phyloP scores from a whole-genome alignment of 192 early-diverging fungal species.

The Backusella tuberculispora region DNA sequence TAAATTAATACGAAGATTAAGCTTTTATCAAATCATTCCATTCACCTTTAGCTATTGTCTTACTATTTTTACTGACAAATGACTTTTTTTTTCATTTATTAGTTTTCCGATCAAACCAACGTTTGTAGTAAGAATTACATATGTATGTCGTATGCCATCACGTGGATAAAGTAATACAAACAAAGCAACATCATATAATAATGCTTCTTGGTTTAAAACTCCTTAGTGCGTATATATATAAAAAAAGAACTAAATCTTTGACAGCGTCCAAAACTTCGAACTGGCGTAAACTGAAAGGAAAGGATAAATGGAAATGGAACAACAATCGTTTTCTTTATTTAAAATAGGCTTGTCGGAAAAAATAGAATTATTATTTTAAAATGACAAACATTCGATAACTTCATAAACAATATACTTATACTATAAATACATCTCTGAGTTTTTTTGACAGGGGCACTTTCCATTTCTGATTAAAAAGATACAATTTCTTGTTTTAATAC shows the following conservation, averaged over 20 bases:
- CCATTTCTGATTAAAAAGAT: neutral
- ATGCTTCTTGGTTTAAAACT: neutral
- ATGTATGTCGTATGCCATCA: neutral
- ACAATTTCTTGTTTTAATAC: neutral
- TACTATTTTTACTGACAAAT: constrained; percentile 4
- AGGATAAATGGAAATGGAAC: neutral
- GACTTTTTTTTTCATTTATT: neutral
- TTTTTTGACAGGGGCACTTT: neutral
- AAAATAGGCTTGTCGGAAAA: neutral
- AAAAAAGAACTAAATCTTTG: neutral
- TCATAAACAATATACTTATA: neutral
- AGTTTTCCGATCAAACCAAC: neutral
- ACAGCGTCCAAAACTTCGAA: neutral
- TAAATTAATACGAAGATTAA: neutral
- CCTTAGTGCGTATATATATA: neutral
- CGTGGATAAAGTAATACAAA: neutral
- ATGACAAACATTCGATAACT: neutral
- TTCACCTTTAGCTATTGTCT: neutral
- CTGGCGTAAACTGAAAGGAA: neutral
- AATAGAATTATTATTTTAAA: too few relatives aligned
- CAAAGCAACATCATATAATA: neutral
- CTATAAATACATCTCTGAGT: neutral
- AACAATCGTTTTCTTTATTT: neutral
- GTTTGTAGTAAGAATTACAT: neutral
- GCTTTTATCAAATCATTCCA: neutral